Evolutionary conservation across 306 rosid genomes (phyloP), one percentile per base, ranked within the genome.

Genomic region (Ormosia emarginata): DNA sequence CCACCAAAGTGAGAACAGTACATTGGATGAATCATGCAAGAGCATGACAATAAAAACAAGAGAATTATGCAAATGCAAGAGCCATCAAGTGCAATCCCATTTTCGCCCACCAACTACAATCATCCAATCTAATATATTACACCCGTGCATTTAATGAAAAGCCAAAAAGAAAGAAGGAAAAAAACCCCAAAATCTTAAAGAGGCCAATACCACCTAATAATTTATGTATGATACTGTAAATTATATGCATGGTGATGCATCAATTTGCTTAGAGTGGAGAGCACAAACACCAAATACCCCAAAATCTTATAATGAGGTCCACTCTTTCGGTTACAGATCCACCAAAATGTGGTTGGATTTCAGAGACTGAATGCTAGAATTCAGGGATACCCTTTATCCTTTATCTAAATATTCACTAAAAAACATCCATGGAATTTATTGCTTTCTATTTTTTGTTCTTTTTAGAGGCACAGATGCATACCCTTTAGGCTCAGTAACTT

Each of bases 191-290:
- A 57, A 64, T 71, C 79, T 34, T 12, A 59, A 75, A 68, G 75
- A 41, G 77, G 41, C 14, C 57, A 77, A 82, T 82, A 41, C 12
- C 52, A 50, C 17, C 50, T 71, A 86, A 87, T 87, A 84, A 87
- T 84, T 73, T 56, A 73, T 81, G 77, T 78, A 87, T 87, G 71
- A 81, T 77, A 87, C 58, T 71, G 83, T 71, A 67, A 86, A 80
- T 76, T 44, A 76, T 76, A 24, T 55, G 78, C 67, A 79, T 56
- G 62, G 74, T 73, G 78, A 46, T 65, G 57, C 41, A 86, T 74
- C 86, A 76, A 76, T 77, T 67, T 77, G 85, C 71, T 66, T 79
- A 81, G 82, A 87, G 87, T 78, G 87, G 87, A 83, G 85, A 81
- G 73, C 83, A 87, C 71, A 80, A 72, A 78, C 72, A 84, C 61